These are phyloP conservation scores for Exophiala sp. DNA, from an alignment of 2,329 filamentous ascomycete species.

Conservation along the genomic window DNA sequence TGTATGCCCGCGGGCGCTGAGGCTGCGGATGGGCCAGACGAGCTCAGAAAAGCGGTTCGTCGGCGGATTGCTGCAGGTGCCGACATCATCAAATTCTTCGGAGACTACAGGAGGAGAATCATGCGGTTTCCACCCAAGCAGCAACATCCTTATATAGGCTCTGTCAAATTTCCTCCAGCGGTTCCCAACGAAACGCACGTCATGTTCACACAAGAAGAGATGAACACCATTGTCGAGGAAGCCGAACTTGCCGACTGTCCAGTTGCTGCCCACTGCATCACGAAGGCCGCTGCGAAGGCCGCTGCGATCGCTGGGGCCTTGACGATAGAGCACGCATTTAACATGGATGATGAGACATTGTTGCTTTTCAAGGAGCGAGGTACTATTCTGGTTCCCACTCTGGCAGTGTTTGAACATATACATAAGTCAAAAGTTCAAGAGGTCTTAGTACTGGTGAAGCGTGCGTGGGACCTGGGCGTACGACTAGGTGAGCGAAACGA, in stretches of 20 bases:
- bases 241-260: conserved; percentile 41
- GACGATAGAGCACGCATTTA: conserved; percentile 47
- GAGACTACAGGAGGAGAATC: conserved; percentile 46
- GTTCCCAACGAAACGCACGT: conserved; percentile 43
- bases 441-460: conserved; percentile 42
- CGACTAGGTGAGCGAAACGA: conserved; percentile 22
- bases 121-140: conserved; percentile 40
- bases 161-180: conserved; percentile 37
- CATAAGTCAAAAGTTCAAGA: conserved; percentile 29
- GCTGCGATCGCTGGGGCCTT: conserved; percentile 48
- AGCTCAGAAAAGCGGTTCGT: conserved; percentile 46
- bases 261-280: conserved; percentile 44
- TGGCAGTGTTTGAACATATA: conserved; percentile 44
- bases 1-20: conserved; percentile 40
- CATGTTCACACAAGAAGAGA: conserved; percentile 49
- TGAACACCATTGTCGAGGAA: conserved; percentile 50
- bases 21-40: conserved; percentile 47
- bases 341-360: conserved; percentile 41
- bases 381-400: conserved; percentile 52
- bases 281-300: conserved; percentile 43
- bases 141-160: conserved; percentile 26
- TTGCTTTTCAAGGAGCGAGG: conserved; percentile 43
- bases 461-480: conserved; percentile 47
- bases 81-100: conserved; percentile 52
- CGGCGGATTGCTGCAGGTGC: conserved; percentile 47